These are phyloP conservation scores for Sclerotinia glacialis DNA, from an alignment of 2,329 filamentous ascomycete genomes.

Conservation along the genomic window DNA sequence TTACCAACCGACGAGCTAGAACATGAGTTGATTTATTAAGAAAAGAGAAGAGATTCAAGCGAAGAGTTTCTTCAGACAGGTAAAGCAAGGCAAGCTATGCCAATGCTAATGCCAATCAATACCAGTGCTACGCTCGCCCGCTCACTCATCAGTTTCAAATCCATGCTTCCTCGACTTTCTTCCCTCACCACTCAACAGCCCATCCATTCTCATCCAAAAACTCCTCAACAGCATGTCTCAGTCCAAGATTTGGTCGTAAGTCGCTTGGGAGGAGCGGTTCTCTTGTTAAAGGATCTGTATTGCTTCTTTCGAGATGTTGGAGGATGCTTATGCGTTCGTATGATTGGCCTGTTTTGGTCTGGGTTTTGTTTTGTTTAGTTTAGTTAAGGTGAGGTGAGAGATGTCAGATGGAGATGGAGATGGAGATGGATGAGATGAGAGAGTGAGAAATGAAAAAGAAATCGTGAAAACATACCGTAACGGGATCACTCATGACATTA, in stretches of 20 bases:
- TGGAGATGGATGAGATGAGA: neutral
- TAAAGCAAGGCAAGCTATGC: neutral
- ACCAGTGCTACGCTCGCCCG: neutral
- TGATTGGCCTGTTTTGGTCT: conserved; percentile 82
- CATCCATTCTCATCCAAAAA: conserved; percentile 86
- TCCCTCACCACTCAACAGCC: conserved; percentile 77
- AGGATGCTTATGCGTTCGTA: conserved; percentile 85
- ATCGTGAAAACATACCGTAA: conserved; percentile 39
- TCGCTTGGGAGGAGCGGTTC: conserved; percentile 68
- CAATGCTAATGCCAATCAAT: no score
- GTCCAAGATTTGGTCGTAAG: conserved; percentile 74
- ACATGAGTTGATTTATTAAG: neutral
- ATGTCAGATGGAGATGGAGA: neutral
- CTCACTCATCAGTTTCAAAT: neutral
- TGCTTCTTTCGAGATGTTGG: conserved; percentile 75
- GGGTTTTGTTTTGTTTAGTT: conserved; percentile 22
- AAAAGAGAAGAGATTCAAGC: neutral
- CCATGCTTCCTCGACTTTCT: no score
- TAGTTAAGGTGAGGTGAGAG: neutral
- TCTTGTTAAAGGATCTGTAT: conserved; percentile 79
- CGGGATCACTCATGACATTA: conserved; percentile 68
- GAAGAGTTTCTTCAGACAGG: neutral
- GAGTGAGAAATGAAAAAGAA: neutral
- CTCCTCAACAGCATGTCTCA: conserved; percentile 80
- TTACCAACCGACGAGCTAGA: neutral